Percentiles rank a stretch among this genome's conserved stretches.
Evolutionary conservation across 306 rosid species (phyloP).

Genomic region (Heteromeles arbutifolia): DNA sequence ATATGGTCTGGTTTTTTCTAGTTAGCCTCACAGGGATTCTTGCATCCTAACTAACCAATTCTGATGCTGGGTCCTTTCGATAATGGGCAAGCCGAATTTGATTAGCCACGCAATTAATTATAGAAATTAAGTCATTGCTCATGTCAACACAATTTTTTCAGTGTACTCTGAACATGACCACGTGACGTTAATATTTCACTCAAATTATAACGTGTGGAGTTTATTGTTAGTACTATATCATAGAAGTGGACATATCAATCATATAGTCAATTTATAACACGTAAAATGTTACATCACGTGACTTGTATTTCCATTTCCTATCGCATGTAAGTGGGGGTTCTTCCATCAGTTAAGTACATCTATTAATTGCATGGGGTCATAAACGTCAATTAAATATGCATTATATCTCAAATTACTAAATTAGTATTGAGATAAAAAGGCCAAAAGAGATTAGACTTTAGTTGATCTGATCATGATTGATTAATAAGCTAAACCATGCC

Average conservation of each 20-base stretch:
- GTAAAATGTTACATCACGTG: no score
- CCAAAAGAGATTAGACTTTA: not conserved
- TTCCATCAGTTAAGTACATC: not conserved
- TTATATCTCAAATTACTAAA: not conserved
- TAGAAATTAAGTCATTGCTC: not conserved
- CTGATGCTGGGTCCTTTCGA: not conserved
- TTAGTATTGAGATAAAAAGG: not conserved
- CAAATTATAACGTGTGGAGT: not conserved
- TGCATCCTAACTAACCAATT: not conserved
- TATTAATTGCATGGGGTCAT: not conserved
- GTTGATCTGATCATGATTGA: not conserved
- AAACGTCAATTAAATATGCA: not conserved
- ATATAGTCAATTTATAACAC: no score
- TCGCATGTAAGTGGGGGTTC: not conserved
- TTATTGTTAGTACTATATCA: no score
- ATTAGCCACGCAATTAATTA: not conserved
- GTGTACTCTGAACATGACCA: not conserved
- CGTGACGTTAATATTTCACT: not conserved
- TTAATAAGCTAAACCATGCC: not conserved
- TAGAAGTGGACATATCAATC: not conserved
- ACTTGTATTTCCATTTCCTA: no score
- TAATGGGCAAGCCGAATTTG: not conserved
- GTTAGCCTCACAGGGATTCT: not conserved
- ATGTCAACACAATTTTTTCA: not conserved
- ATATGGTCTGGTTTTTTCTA: not conserved